Evolutionary conservation across 805 yeast genomes (phyloP), one percentile per base, ranked within the genome.

Genomic region (Candida montana): DNA sequence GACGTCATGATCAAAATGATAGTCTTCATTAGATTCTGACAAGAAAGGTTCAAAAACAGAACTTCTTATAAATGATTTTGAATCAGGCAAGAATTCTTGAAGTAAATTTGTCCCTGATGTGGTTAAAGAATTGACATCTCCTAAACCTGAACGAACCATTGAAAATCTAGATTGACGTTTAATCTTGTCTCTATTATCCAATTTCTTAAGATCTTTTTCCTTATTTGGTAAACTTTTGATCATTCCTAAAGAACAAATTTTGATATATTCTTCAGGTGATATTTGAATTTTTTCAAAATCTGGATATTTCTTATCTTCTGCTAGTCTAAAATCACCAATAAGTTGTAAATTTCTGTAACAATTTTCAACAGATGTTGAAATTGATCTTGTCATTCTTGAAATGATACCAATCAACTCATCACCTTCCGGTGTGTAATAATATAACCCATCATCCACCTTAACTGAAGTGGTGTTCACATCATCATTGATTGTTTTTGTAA

Each of bases 271-370:
- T 8, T 70, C 73, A 0, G 89, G 79, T 7, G 79, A 71, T 3
- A 84, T 70, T 44, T 72, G 69, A 59, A 79, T 74, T 20, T 58
- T 59, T 9, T 71, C 61, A 48, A 83, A 83, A 57, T 85, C 83
- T 1, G 87, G 82, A 54, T 83, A 84, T 17, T 75, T 65, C 53
- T 88, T 71, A 32, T 77, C 79, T 2, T 67, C 58, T 18, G 77
- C 73, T 35, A 83, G 62, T 51, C 72, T 73, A 57, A 81, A 81
- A 48, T 82, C 85, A n/a, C 83, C 83, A n/a, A 80, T 73, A 16
- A 76, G 55, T 9, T 74, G 68, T 24, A 82, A 57, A 32, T 79
- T 66, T 42, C 65, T 69, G 47, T 72, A 59, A 40, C 81, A 78
- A 9, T 77, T 74, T 1, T 61, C 53, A 17, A 78, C 67, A 1